Evolutionary conservation across 495 filamentous ascomycete genomes (phyloP).

Genomic region (Clavariopsis aquatica): DNA sequence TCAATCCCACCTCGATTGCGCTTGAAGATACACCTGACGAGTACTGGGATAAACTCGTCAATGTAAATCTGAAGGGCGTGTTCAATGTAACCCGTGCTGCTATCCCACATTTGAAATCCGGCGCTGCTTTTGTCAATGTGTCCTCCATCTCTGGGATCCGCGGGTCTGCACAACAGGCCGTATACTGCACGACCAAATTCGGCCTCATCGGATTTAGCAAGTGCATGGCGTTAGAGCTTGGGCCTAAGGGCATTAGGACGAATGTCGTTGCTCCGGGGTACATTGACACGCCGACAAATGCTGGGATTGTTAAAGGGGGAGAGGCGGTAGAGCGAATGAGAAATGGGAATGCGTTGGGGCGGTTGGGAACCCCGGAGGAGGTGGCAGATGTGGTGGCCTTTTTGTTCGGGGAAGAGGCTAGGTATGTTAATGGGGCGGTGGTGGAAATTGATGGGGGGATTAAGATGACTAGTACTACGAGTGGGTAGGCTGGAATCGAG

Average conservation of each 20-base stretch:
- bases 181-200: conserved; percentile 59
- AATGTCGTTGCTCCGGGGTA: conserved; percentile 59
- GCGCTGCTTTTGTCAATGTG: conserved; percentile 49
- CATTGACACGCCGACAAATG: conserved; percentile 50
- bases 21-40: conserved; percentile 41
- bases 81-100: conserved; percentile 42
- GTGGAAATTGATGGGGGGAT: conserved; percentile 54
- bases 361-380: conserved; percentile 56
- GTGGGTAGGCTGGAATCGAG: background rate
- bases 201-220: conserved; percentile 59
- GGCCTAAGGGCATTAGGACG: conserved; percentile 52
- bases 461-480: conserved; percentile 30
- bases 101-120: conserved; percentile 38
- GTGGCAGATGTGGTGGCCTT: conserved; percentile 52
- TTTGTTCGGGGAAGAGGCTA: background rate
- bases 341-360: conserved; percentile 51
- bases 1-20: conserved; percentile 48
- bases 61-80: conserved; percentile 42
- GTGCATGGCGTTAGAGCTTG: conserved; percentile 58
- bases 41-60: conserved; percentile 47
- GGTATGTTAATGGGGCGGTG: conserved; percentile 59
- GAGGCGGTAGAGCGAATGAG: conserved; percentile 39
- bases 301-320: conserved; percentile 46
- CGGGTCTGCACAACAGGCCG: conserved; percentile 41
- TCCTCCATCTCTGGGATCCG: conserved; percentile 50